Evolutionary conservation across 352 stramenopile species (phyloP).

Genomic region (Thalassiosira oceanica): DNA sequence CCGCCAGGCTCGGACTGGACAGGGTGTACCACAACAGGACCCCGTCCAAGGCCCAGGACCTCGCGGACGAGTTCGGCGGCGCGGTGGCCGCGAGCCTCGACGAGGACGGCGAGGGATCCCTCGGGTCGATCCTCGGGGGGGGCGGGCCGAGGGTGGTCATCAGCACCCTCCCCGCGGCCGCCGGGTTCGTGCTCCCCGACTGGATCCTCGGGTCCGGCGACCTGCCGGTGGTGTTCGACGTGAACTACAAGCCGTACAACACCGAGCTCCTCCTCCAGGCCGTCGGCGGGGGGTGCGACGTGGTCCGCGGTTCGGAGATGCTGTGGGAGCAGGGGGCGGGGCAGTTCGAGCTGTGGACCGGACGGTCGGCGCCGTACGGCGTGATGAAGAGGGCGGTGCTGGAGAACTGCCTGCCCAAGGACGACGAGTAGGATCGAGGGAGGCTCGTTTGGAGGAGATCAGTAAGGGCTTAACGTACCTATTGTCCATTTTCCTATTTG

Average conservation of each 20-base stretch:
- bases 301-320: conserved; percentile 97
- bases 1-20: conserved; percentile 72
- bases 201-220: conserved; percentile 64
- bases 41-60: conserved; percentile 86
- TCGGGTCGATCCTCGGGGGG: conserved; percentile 36
- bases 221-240: conserved; percentile 91
- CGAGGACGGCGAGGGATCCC: conserved; percentile 21
- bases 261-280: conserved; percentile 91
- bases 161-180: conserved; percentile 91
- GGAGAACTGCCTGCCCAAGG: conserved; percentile 71
- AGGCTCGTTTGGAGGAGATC: background rate
- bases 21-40: conserved; percentile 96
- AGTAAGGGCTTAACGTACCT: background rate
- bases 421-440: conserved; percentile 12
- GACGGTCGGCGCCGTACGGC: conserved; percentile 67
- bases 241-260: conserved; percentile 95
- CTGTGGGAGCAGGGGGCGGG: conserved; percentile 95
- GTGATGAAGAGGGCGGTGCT: conserved; percentile 84
- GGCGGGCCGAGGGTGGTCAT: conserved; percentile 88
- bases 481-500: background rate
- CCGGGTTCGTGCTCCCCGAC: conserved; percentile 79
- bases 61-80: conserved; percentile 87
- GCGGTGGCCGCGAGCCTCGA: conserved; percentile 69
- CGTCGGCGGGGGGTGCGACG: conserved; percentile 81
- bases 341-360: conserved; percentile 94